Evolutionary conservation across 2,329 filamentous ascomycete species (phyloP), one percentile per base, ranked within the genome.

Genomic region (Elsinoe ampelina): DNA sequence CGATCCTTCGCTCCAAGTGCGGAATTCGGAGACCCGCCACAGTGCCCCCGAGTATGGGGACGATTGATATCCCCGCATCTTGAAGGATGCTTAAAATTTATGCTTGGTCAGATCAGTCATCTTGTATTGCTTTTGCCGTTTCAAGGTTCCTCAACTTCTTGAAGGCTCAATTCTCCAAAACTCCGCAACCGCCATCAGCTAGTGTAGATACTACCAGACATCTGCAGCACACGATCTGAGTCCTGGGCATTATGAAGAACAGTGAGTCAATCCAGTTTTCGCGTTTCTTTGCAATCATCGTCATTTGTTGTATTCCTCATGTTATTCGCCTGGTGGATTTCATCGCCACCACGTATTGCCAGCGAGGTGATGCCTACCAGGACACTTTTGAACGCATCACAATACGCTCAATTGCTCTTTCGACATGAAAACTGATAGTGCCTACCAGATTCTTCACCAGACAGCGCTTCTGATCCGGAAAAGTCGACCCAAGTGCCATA

Each of bases 391-490:
- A 30, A 30, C 7, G 2, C 26, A 30, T 8, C 8, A 30, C 7
- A 30, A 30, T 30, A 8, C 4, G 5, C 26, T 30, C 7, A 3
- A 30, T 30, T 7, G 8, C 36, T 19, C n/a, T 35, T 4, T 8
- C 5, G 17, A 3, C 1, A 12, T 26, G 6, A 17, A 36, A 17
- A 17, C 50, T 54, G 34, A 54, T n/a, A 7, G 11, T 26, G 15
- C 13, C 7, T 13, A 13, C n/a, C 38, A 56, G 54, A 56, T 35
- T 13, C 41, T 7, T 47, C 54, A 13, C 54, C 54, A 26, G 54
- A 56, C 19, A 45, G 54, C 17, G 36, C 42, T 11, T 56, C 54
- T 56, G 54, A 56, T 19, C 54, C 54, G 12, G 54, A 56, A 15
- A 34, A 38, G n/a, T 38, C 48, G 1, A 52, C 13, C 3, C 20